Base-by-base conservation (phyloP, 2,329 filamentous ascomycete genomes). In the Passalora sequoiae region DNA sequence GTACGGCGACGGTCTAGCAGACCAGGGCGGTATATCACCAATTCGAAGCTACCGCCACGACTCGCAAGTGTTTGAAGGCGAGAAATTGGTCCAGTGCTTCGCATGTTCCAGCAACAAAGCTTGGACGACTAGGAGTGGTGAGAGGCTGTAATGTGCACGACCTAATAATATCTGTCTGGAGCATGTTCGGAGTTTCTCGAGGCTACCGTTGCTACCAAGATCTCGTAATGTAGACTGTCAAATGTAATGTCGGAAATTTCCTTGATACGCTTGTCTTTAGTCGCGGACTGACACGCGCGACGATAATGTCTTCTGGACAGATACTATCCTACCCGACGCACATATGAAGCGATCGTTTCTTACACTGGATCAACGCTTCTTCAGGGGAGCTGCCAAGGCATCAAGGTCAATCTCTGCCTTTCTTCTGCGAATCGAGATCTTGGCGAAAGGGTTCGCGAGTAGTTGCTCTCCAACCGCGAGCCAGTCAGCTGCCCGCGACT, bases 371-470 rank as follows among this genome's bases (percentile, higher is more conserved):
- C n/a, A n/a, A n/a, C n/a, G n/a, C n/a, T n/a, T n/a, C n/a, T n/a
- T n/a, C n/a, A n/a, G n/a, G n/a, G n/a, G n/a, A n/a, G n/a, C n/a
- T n/a, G n/a, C n/a, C 30, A 32, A 32, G 13, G 15, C 24, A 21
- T 46, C 44, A 16, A 53, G 39, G 43, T 53, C 47, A 31, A 53
- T 39, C 35, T 53, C 50, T 13, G 35, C 20, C 33, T 42, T 30
- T 31, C 50, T 46, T 28, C 31, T 43, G 27, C 43, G 29, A 6
- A 53, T 21, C 25, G 27, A 40, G 13, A 53, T 47, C 35, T 37
- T 50, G 4, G 40, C 47, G 27, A 40, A 39, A 13, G 44, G 42
- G 25, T 48, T 48, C 30, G 38, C 38, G 15, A 46, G 21, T 42
- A 49, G 32, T 17, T 37, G 24, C 6, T 40, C 25, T 6, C 48